Evolutionary conservation across 1,139 yeast species (phyloP).

Genomic region (Hanseniaspora gamundiae): DNA sequence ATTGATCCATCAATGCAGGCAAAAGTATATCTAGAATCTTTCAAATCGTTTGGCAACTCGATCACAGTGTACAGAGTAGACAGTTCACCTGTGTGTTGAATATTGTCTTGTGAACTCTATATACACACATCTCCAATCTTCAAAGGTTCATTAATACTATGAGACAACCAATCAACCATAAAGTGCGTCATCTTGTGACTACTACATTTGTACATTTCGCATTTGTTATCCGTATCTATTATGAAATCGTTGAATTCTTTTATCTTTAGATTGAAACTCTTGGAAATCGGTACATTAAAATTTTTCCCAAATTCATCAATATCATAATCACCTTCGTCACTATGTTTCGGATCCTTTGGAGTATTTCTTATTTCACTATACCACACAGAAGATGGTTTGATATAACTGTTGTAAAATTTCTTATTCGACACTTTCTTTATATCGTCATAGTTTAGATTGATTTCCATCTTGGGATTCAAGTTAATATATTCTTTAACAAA

Average conservation of each 20-base stretch:
- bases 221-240: slow-evolving; percentile 4
- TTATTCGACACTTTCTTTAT: slow-evolving; percentile 10
- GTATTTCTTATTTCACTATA: slow-evolving; percentile 1
- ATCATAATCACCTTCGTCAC: not conserved
- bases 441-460: not conserved
- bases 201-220: slow-evolving; percentile 7
- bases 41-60: slow-evolving; percentile 29
- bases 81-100: slow-evolving; percentile 1
- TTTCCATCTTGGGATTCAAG: not conserved
- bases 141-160: slow-evolving; percentile 6
- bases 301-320: not conserved
- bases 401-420: slow-evolving; percentile 14
- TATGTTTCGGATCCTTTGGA: not conserved
- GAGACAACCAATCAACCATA: not conserved
- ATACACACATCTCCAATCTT: not conserved
- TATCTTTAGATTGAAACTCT: slow-evolving; percentile 8
- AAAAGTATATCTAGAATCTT: slow-evolving; percentile 42
- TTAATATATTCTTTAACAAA: not conserved
- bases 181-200: not conserved
- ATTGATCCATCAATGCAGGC: slow-evolving; percentile 47
- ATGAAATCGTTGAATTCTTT: slow-evolving; percentile 7
- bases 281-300: slow-evolving; percentile 3
- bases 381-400: slow-evolving; percentile 14
- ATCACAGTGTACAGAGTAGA: slow-evolving; percentile 30
- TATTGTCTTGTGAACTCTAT: not conserved